Conservation (phyloP, 495 filamentous ascomycete genomes). For the Lasiosphaeria ovina region DNA sequence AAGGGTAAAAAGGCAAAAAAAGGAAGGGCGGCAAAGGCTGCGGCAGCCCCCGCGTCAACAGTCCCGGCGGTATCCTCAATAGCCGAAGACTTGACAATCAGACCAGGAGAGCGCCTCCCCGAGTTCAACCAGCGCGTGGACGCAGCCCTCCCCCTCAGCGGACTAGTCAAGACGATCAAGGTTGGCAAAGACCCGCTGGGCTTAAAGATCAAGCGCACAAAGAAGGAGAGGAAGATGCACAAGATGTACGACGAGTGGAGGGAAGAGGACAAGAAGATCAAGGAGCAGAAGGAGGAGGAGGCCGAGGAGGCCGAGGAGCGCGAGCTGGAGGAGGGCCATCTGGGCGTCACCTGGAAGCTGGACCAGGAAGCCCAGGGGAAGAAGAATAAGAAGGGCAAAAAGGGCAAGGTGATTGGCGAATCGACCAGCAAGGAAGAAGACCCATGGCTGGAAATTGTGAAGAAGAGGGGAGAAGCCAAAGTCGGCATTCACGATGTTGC, state of each 20-base stretch:
- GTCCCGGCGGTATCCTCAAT: constrained; percentile 1
- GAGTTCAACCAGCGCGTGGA: constrained; percentile 86
- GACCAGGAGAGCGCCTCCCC: constrained; percentile 75
- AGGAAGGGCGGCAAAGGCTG: constrained; percentile 47
- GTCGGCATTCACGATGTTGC: constrained; percentile 74
- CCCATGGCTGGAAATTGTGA: constrained; percentile 75
- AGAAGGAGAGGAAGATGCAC: constrained; percentile 79
- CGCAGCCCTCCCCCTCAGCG: constrained; percentile 72
- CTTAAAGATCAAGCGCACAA: constrained; percentile 60
- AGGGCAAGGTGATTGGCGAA: constrained; percentile 41
- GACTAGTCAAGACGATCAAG: constrained; percentile 53
- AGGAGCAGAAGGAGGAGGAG: constrained; percentile 59
- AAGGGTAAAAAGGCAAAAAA: constrained; percentile 36
- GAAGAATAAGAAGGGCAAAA: constrained; percentile 55
- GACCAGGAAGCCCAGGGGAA: constrained; percentile 34
- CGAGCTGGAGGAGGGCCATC: constrained; percentile 55
- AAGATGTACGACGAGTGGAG: constrained; percentile 80
- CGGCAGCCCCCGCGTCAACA: constrained; percentile 16
- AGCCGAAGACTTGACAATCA: constrained; percentile 55
- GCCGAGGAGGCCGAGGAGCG: constrained; percentile 65
- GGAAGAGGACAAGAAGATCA: constrained; percentile 56
- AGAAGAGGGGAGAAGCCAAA: constrained; percentile 56
- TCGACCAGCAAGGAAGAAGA: constrained; percentile 52
- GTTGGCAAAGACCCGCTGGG: constrained; percentile 52
- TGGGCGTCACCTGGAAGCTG: constrained; percentile 56